These are phyloP conservation scores for Neobulgaria alba DNA, from an alignment of 2,329 filamentous ascomycete species.

Conservation along the genomic window DNA sequence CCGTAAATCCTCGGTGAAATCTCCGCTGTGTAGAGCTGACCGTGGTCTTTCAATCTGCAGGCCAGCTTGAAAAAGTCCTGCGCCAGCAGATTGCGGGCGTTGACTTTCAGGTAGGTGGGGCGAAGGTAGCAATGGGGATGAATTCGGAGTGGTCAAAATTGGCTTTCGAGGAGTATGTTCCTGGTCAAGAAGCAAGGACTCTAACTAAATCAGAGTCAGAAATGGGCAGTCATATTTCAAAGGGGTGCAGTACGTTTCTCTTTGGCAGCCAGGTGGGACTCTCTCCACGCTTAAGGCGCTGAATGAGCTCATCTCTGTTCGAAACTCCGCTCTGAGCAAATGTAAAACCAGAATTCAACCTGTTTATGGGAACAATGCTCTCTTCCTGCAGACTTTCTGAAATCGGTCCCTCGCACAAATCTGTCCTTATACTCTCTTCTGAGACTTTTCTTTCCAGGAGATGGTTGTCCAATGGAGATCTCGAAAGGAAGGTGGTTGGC, in stretches of 20 bases:
- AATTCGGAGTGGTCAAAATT: conserved; percentile 10
- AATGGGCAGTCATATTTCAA: neutral
- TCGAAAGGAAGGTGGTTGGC: conserved; percentile 13
- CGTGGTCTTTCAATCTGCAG: conserved; percentile 70
- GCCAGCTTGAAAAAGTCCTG: conserved; percentile 42
- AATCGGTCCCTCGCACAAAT: conserved; percentile 51
- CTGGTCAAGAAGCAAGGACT: conserved; percentile 23
- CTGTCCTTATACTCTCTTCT: conserved; percentile 52
- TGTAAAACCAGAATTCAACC: conserved; percentile 12
- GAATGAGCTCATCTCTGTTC: conserved; percentile 72
- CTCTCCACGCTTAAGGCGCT: conserved; percentile 71
- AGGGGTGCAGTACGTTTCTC: conserved; percentile 42
- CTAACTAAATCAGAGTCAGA: conserved; percentile 17
- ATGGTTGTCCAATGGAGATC: conserved; percentile 13
- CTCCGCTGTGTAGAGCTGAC: conserved; percentile 63
- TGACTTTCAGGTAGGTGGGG: conserved; percentile 28
- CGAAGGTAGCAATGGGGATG: conserved; percentile 29
- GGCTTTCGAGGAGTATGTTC: conserved; percentile 22
- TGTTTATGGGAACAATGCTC: conserved; percentile 3
- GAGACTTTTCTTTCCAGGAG: conserved; percentile 36
- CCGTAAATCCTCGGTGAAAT: conserved; percentile 43
- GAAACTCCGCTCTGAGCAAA: conserved; percentile 27
- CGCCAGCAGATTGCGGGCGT: conserved; percentile 29
- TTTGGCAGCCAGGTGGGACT: conserved; percentile 66
- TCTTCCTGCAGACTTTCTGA: conserved; percentile 18